A percentile compares a stretch with the other conserved stretches of the same genome.
phyloP scores from a whole-genome alignment of 2,329 filamentous ascomycete species.

The Colletotrichum plurivorum region DNA sequence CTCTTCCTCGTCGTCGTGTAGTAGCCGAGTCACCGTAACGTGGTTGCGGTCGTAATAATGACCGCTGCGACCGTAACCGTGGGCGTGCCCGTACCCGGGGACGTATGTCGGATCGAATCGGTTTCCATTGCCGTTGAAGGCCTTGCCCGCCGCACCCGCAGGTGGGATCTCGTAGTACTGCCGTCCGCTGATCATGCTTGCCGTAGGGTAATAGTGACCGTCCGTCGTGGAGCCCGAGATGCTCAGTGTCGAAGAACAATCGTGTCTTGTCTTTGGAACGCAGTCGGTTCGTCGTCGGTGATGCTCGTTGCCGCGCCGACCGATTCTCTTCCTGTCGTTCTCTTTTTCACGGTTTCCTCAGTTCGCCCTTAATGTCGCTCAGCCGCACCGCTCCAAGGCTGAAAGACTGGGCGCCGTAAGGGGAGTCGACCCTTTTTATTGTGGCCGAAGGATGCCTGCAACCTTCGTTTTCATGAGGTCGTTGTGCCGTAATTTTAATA shows the following conservation, averaged over 20 bases:
- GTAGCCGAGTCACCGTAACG: not conserved
- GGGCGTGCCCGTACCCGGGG: slow-evolving; percentile 19
- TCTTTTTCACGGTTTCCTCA: not conserved
- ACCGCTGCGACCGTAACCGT: slow-evolving; percentile 7
- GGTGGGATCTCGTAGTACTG: slow-evolving; percentile 35
- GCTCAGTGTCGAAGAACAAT: not conserved
- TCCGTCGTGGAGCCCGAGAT: not conserved
- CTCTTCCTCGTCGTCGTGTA: not conserved
- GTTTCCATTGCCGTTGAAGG: slow-evolving; percentile 9
- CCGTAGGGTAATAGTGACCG: not conserved
- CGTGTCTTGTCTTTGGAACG: too few relatives aligned
- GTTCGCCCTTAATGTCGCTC: not conserved
- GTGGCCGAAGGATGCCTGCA: slow-evolving; percentile 18
- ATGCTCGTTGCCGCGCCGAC: not conserved
- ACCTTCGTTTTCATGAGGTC: slow-evolving; percentile 31
- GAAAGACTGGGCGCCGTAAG: not conserved
- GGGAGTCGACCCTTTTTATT: slow-evolving; percentile 20
- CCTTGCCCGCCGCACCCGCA: slow-evolving; percentile 10
- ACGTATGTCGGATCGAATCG: slow-evolving; percentile 35
- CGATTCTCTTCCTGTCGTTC: not conserved
- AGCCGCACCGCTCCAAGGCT: slow-evolving; percentile 9
- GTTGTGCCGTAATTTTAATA: slow-evolving; percentile 40
- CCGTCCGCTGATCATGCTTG: slow-evolving; percentile 32
- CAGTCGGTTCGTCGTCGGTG: not conserved
- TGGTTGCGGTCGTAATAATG: slow-evolving; percentile 23